A percentile compares a stretch with the other conserved stretches of the same genome.
Evolutionary conservation across 73 alveolate genomes (phyloP).

Genomic region (Breviolum minutum): DNA sequence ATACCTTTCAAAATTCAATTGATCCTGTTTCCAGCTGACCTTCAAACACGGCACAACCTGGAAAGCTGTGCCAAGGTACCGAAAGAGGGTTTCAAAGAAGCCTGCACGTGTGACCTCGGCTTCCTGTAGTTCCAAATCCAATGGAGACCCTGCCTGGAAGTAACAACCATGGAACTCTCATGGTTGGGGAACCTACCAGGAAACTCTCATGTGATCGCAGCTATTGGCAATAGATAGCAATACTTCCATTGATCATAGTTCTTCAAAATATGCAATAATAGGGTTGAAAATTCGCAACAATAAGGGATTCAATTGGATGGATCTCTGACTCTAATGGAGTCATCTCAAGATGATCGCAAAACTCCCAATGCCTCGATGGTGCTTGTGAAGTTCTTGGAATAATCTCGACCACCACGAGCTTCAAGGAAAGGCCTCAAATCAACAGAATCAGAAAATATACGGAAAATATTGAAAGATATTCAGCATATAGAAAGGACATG

Average conservation of each 20-base stretch:
- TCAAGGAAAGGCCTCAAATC: slow-evolving; percentile 10
- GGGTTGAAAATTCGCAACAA: too few relatives aligned
- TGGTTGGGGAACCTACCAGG: too few relatives aligned
- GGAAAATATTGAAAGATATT: too few relatives aligned
- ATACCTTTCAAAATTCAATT: too few relatives aligned
- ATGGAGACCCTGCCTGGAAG: slow-evolving; percentile 37
- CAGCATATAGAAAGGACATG: too few relatives aligned
- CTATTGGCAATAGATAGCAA: too few relatives aligned
- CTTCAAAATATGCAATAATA: too few relatives aligned
- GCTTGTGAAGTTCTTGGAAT: slow-evolving; percentile 18
- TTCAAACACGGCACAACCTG: neutral
- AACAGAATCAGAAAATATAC: neutral
- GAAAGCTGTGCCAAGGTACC: neutral
- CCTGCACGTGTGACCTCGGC: slow-evolving; percentile 30
- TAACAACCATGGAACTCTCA: neutral
- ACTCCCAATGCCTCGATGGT: neutral
- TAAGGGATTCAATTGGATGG: too few relatives aligned
- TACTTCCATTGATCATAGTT: too few relatives aligned
- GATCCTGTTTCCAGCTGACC: neutral
- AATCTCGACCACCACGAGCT: slow-evolving; percentile 19
- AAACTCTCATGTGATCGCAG: too few relatives aligned
- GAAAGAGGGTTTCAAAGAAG: slow-evolving; percentile 34
- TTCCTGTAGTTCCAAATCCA: slow-evolving; percentile 50
- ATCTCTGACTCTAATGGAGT: too few relatives aligned
- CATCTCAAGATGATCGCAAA: too few relatives aligned